phyloP scores from a whole-genome alignment of 1,139 yeast species.

The Schwanniomyces etchellsii region DNA sequence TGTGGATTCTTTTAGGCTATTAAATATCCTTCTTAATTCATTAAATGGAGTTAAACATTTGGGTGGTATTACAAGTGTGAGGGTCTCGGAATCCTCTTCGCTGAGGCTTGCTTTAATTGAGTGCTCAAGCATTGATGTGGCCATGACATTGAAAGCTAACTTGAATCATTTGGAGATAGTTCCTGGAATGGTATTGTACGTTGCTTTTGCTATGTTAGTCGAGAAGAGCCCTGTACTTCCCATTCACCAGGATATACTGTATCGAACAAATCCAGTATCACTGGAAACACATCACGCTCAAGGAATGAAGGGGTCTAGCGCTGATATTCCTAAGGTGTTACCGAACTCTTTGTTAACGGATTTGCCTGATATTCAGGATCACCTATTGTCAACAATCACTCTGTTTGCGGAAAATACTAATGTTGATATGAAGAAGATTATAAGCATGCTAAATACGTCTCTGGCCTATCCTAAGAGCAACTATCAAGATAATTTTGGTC shows the following conservation, averaged over 20 bases:
- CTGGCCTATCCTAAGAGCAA: conserved; percentile 26
- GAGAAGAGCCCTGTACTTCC: too few species aligned
- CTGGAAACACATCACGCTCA: not conserved
- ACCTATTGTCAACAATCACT: conserved; percentile 17
- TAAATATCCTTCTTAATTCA: conserved; percentile 26
- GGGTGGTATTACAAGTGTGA: conserved; percentile 36
- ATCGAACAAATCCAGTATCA: not conserved
- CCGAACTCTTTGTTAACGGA: conserved; percentile 19
- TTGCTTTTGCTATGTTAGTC: conserved; percentile 62
- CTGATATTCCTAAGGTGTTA: conserved; percentile 2
- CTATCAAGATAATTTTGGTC: conserved; percentile 53
- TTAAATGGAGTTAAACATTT: conserved; percentile 19
- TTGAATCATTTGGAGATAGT: conserved; percentile 78
- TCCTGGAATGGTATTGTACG: conserved; percentile 62
- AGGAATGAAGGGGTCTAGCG: conserved; percentile 6
- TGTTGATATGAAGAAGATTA: conserved; percentile 27
- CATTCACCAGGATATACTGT: too few species aligned
- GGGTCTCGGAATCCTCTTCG: conserved; percentile 43
- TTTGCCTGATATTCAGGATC: conserved; percentile 18
- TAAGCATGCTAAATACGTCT: conserved; percentile 27
- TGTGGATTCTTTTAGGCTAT: conserved; percentile 31
- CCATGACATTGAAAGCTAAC: conserved; percentile 70
- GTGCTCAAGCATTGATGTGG: conserved; percentile 64
- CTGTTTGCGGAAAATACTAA: conserved; percentile 10
- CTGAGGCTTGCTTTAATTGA: conserved; percentile 62